These are phyloP conservation scores for Penicillium diatomitis DNA, from an alignment of 495 filamentous ascomycete species.

Conservation along the genomic window DNA sequence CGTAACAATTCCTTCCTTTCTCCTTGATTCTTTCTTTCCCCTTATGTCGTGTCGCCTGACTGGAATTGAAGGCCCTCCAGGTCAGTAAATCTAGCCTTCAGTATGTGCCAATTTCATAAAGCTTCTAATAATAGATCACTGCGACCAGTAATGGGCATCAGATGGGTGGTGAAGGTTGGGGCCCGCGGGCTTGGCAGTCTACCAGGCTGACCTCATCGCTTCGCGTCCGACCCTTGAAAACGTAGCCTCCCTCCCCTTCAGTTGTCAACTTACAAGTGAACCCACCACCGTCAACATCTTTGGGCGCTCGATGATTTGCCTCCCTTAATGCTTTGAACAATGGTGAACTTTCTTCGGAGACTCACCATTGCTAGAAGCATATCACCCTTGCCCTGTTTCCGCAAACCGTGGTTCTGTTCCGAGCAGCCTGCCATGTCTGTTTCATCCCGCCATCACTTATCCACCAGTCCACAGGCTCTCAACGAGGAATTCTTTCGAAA, in stretches of 20 bases:
- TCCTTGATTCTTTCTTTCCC: no score
- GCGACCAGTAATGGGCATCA: no score
- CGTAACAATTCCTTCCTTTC: no score
- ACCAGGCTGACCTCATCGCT: neutral
- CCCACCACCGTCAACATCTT: neutral
- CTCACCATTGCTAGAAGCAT: constrained; percentile 8
- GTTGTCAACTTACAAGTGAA: neutral
- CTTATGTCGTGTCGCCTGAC: no score
- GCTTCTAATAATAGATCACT: no score
- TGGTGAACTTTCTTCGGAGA: constrained; percentile 3
- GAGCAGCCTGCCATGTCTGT: constrained; percentile 9
- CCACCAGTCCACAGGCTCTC: constrained; percentile 8
- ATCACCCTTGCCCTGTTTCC: constrained; percentile 4
- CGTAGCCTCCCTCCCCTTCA: neutral
- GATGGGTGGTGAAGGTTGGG: no score
- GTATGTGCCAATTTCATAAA: no score
- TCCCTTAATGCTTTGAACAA: constrained; percentile 4
- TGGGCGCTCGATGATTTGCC: neutral
- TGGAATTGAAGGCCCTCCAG: no score
- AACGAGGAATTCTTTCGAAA: constrained; percentile 19
- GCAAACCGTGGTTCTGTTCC: constrained; percentile 8
- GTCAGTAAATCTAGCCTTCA: no score
- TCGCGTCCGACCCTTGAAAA: neutral
- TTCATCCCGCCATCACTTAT: constrained; percentile 11
- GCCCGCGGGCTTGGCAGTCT: no score